Evolutionary conservation across 2,329 filamentous ascomycete genomes (phyloP), one percentile per base, ranked within the genome.

Genomic region (Trichophyton benhamiae): DNA sequence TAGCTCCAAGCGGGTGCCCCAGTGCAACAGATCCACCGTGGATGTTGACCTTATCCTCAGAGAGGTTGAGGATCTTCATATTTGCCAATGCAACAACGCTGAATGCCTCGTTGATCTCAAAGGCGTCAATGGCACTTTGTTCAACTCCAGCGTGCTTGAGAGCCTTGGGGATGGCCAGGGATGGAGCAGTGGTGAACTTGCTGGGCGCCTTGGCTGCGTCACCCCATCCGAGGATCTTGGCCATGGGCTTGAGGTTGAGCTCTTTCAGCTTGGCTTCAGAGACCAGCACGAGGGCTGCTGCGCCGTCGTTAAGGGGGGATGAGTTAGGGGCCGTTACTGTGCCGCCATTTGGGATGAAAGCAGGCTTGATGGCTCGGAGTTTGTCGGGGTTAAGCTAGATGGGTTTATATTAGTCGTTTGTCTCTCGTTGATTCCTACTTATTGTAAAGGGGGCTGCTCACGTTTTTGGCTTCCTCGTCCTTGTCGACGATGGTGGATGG

Each of bases 21-120:
- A 99, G 87, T 70, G 94, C 94, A 65, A 99, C 94, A 60, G 94
- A 89, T 73, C 94, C 94, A 71, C 94, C 94, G 71, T 91, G 92
- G 61, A 97, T 80, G 78, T 99, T 99, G 73, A 99, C 91, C 78
- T 91, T 95, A 63, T 91, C 88, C 66, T 88, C 82, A 66, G 81
- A 80, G 62, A 99, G 78, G 64, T 81, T 82, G 46, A 99, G 85
- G 61, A 97, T 76, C 83, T 99, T 96, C 79, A 96, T 85, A 81
- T 99, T 99, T 67, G 94, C 91, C 59, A 99, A 83, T 44, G 94
- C 90, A 65, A 99, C 94, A 58, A 96, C 94, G 65, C 89, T 94
- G 81, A 99, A 99, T 48, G 94, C 94, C 81, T 99, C 94, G 81
- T 99, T 99, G 82, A 99, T 96, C 82, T 99, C 94, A 76, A 94